A percentile compares a stretch with the other conserved stretches of the same genome.
phyloP scores from a whole-genome alignment of 2,329 filamentous ascomycete genomes.

The Beauveria rudraprayagi region DNA sequence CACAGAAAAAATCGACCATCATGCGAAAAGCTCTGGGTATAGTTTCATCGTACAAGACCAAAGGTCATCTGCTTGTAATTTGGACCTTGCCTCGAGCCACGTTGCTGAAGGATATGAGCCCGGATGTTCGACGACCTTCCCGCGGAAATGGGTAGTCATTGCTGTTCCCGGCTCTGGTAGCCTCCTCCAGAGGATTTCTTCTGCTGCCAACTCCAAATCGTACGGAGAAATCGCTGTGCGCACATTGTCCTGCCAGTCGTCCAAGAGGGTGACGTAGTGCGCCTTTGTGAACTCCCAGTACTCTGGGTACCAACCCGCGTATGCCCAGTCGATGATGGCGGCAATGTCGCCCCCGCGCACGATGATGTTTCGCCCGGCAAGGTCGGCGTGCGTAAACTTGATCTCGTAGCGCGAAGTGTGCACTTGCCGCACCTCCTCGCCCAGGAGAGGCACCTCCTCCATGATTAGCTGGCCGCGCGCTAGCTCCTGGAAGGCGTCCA shows the following conservation, averaged over 20 bases:
- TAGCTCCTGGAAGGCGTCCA: conserved; percentile 20
- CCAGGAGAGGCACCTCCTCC: conserved; percentile 19
- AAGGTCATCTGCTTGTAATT: neutral
- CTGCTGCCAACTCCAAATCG: neutral
- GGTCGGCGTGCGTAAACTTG: conserved; percentile 21
- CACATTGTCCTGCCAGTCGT: conserved; percentile 16
- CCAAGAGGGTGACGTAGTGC: conserved; percentile 16
- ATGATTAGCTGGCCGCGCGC: conserved; percentile 16
- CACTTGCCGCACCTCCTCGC: conserved; percentile 18
- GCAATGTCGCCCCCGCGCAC: conserved; percentile 18
- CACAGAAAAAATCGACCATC: no score
- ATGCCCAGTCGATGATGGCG: conserved; percentile 25
- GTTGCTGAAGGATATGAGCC: neutral
- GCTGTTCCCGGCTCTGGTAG: neutral
- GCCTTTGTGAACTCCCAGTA: conserved; percentile 26
- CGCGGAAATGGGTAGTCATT: neutral
- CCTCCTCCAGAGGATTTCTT: neutral
- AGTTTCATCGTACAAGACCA: neutral
- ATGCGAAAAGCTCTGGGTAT: no score
- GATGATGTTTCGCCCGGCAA: conserved; percentile 22
- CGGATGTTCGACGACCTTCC: neutral
- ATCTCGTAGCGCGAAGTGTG: conserved; percentile 18
- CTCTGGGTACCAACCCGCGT: conserved; percentile 28
- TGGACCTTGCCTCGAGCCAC: neutral
- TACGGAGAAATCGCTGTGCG: neutral